Conservation (phyloP, 2,329 filamentous ascomycete species). For the Rosellinia necatrix region DNA sequence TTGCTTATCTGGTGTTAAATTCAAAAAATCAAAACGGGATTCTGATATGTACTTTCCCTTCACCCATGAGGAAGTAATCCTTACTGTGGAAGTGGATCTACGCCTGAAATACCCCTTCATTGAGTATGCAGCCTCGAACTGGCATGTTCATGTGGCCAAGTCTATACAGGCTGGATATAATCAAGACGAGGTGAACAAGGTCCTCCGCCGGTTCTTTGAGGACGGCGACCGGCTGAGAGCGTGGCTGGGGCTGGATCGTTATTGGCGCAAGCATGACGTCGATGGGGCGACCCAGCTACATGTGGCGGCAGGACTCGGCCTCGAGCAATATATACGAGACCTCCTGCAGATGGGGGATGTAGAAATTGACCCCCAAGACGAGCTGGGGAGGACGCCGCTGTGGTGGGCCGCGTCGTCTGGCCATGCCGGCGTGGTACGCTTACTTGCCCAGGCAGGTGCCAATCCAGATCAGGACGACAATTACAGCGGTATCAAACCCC, state of each 20-base stretch:
- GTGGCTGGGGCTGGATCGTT: background rate
- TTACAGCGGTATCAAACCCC: constrained; percentile 3
- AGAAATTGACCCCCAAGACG: constrained; percentile 1
- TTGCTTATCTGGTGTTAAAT: background rate
- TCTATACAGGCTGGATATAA: constrained; percentile 2
- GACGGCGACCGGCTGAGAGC: background rate
- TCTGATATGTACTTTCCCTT: too few relatives aligned
- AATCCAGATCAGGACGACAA: constrained; percentile 13
- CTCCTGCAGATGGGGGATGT: background rate
- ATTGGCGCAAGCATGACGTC: background rate
- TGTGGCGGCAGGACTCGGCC: constrained; percentile 2
- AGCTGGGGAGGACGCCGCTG: constrained; percentile 1
- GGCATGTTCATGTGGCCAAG: constrained; percentile 9
- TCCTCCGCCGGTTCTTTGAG: background rate
- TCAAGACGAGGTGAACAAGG: constrained; percentile 9
- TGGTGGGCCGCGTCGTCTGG: constrained; percentile 18
- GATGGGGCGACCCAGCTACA: background rate
- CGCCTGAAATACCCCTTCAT: constrained; percentile 13
- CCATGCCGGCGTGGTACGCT: constrained; percentile 3
- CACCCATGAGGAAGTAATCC: too few relatives aligned
- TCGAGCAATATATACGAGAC: constrained; percentile 7
- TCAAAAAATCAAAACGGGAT: too few relatives aligned
- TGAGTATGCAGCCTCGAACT: constrained; percentile 13
- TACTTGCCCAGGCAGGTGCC: constrained; percentile 9
- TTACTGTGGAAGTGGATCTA: background rate